Conservation (phyloP, 768 basidiomycete genomes). For the Daedaleopsis nitida region DNA sequence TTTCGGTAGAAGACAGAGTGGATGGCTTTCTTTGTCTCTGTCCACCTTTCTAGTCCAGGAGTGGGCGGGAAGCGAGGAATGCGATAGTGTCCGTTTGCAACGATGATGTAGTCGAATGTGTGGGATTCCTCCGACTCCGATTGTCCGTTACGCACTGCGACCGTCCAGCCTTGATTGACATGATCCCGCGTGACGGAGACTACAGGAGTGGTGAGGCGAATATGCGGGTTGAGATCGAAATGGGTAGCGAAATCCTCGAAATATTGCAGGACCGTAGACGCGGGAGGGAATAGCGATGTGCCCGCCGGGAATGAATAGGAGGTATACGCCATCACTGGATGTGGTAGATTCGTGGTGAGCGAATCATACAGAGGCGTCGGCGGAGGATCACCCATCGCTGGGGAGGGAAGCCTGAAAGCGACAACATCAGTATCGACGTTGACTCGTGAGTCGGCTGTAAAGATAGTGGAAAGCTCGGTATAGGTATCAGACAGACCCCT, state of each 20-base stretch:
- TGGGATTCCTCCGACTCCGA: conserved; percentile 29
- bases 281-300: conserved; percentile 69
- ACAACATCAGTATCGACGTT: neutral
- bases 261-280: conserved; percentile 65
- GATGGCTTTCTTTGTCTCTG: conserved; percentile 48
- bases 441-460: neutral
- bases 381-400: conserved; percentile 53
- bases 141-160: conserved; percentile 28
- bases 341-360: conserved; percentile 80
- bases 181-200: conserved; percentile 42
- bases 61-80: conserved; percentile 62
- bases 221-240: conserved; percentile 61
- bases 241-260: conserved; percentile 63
- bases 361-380: conserved; percentile 77
- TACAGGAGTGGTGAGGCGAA: conserved; percentile 66
- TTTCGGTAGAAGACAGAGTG: conserved; percentile 74
- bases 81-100: conserved; percentile 78
- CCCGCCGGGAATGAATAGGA: conserved; percentile 68
- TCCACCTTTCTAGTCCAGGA: conserved; percentile 64
- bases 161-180: conserved; percentile 44
- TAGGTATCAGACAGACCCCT: neutral
- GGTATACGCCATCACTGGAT: conserved; percentile 73
- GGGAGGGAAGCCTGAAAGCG: conserved; percentile 52
- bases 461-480: neutral
- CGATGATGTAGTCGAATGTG: conserved; percentile 64